Conservation (phyloP, 805 yeast species). For the Vanderwaltozyma yarrowii region DNA sequence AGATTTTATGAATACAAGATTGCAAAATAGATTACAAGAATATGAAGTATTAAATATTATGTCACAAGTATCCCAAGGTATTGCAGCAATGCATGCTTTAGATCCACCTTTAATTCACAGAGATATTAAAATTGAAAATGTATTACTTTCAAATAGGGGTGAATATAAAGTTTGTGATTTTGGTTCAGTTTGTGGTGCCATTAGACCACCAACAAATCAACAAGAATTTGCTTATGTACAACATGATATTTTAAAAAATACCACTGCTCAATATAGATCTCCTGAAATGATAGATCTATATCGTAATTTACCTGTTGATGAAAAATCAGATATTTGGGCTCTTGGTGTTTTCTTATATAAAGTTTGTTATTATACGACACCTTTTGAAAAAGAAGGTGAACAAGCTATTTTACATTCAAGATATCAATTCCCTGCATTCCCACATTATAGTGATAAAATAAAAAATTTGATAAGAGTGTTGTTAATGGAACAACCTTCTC, state of each 20-base stretch:
- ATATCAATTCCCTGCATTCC: constrained; percentile 43
- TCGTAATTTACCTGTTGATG: constrained; percentile 62
- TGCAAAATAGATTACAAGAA: constrained; percentile 57
- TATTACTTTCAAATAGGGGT: constrained; percentile 48
- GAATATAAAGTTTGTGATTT: constrained; percentile 69
- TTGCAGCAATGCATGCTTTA: constrained; percentile 67
- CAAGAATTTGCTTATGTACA: constrained; percentile 51
- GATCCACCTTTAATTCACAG: constrained; percentile 65
- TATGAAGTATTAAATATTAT: constrained; percentile 56
- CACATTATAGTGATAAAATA: constrained; percentile 50
- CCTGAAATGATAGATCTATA: constrained; percentile 78
- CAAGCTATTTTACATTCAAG: constrained; percentile 50
- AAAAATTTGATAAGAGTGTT: constrained; percentile 56
- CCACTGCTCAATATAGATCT: constrained; percentile 77
- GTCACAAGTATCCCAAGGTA: constrained; percentile 63
- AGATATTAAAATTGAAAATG: constrained; percentile 78
- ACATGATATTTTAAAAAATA: constrained; percentile 64
- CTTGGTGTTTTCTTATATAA: constrained; percentile 70
- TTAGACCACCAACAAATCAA: constrained; percentile 52
- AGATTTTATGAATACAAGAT: constrained; percentile 68
- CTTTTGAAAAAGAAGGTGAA: constrained; percentile 62
- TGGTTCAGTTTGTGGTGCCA: constrained; percentile 63
- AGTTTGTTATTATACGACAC: constrained; percentile 72
- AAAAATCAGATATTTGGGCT: constrained; percentile 82
- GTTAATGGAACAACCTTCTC: constrained; percentile 53